A percentile compares a stretch with the other conserved stretches of the same genome.
These are phyloP conservation scores for Tulasnella sp. DNA, from an alignment of 768 basidiomycete species.

Conservation along the genomic window DNA sequence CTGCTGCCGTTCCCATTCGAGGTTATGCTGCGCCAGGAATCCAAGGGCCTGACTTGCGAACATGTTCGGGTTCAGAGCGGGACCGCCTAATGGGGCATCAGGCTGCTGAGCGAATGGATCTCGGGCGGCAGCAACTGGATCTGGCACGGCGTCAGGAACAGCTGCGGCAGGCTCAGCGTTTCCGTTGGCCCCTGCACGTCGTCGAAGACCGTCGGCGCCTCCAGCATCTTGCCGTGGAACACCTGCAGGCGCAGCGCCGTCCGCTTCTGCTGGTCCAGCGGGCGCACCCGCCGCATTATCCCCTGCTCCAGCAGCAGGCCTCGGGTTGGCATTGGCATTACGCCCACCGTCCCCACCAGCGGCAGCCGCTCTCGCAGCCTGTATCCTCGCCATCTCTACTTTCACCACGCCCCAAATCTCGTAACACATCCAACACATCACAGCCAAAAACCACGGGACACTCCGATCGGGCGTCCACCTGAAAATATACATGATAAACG, in stretches of 20 bases:
- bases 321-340: background rate
- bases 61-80: background rate
- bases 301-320: background rate
- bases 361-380: background rate
- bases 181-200: background rate
- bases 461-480: conserved; percentile 9
- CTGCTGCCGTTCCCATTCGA: conserved; percentile 5
- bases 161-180: background rate
- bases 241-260: too few species aligned
- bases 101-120: background rate
- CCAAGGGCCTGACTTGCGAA: background rate
- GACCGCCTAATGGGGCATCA: background rate
- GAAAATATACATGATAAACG: conserved; percentile 12
- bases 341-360: background rate
- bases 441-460: conserved; percentile 4
- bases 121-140: background rate
- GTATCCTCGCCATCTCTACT: background rate
- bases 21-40: background rate
- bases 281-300: background rate
- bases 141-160: background rate
- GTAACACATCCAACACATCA: background rate
- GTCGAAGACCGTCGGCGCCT: background rate
- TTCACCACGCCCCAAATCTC: conserved; percentile 8
- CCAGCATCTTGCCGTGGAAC: background rate
- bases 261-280: background rate